phyloP scores from a whole-genome alignment of 2,329 filamentous ascomycete species.

The Aspergillus neotritici region DNA sequence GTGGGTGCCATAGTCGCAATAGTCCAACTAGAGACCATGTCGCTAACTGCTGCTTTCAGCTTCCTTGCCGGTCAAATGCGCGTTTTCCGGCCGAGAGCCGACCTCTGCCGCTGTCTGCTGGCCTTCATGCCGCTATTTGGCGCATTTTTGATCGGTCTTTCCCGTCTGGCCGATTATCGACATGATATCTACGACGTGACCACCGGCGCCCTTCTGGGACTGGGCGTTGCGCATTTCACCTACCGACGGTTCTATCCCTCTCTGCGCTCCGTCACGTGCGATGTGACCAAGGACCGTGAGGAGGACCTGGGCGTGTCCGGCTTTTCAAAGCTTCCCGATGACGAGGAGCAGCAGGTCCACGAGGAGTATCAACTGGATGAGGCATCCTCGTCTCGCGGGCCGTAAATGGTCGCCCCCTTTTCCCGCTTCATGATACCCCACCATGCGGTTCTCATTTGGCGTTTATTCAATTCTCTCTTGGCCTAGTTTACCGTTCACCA shows the following conservation, averaged over 20 bases:
- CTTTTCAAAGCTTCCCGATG: conserved; percentile 25
- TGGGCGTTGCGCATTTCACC: conserved; percentile 51
- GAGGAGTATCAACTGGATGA: conserved; percentile 23
- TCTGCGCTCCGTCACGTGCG: conserved; percentile 47
- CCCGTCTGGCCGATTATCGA: conserved; percentile 58
- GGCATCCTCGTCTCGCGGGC: conserved; percentile 6
- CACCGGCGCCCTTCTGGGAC: conserved; percentile 50
- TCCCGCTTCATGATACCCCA: conserved; percentile 5
- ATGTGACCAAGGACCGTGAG: conserved; percentile 43
- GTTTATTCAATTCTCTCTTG: no score
- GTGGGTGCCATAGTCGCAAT: conserved; percentile 22
- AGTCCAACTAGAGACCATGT: not conserved
- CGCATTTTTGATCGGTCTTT: conserved; percentile 56
- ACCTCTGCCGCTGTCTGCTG: conserved; percentile 51
- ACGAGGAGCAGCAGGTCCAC: conserved; percentile 30
- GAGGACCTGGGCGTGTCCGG: conserved; percentile 20
- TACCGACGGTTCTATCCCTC: conserved; percentile 58
- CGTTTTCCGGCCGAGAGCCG: conserved; percentile 53
- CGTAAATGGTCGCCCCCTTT: conserved; percentile 1
- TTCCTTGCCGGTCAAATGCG: conserved; percentile 52
- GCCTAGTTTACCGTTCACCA: no score
- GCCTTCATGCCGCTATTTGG: conserved; percentile 52
- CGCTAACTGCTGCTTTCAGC: conserved; percentile 18
- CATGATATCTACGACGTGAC: conserved; percentile 61
- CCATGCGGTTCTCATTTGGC: not conserved